Percentiles rank a stretch among this genome's conserved stretches.
Evolutionary conservation across 1,139 yeast species (phyloP).

Genomic region (Nakaseomyces kungkrabaensis): DNA sequence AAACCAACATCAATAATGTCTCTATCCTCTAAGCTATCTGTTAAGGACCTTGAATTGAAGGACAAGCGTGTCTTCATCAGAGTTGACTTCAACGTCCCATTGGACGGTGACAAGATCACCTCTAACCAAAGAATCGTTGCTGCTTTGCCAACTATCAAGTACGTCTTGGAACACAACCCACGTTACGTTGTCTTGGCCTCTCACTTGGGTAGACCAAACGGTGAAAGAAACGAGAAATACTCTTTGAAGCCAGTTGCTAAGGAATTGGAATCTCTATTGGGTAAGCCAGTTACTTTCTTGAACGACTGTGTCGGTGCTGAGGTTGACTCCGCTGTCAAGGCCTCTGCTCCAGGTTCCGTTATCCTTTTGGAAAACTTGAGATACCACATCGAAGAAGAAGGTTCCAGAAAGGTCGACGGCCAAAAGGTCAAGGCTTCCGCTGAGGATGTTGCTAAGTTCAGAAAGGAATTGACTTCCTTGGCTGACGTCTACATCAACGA

Average conservation of each 20-base stretch:
- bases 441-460: constrained; percentile 74
- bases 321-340: constrained; percentile 66
- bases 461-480: constrained; percentile 73
- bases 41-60: constrained; percentile 74
- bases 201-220: constrained; percentile 97
- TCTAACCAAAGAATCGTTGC: constrained; percentile 98
- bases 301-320: constrained; percentile 81
- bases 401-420: constrained; percentile 83
- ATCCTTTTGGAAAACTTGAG: constrained; percentile 90
- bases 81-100: constrained; percentile 95
- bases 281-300: constrained; percentile 64
- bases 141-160: constrained; percentile 92
- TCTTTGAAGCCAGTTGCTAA: constrained; percentile 86
- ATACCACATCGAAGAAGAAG: constrained; percentile 95
- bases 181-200: constrained; percentile 86
- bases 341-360: constrained; percentile 52
- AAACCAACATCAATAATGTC: constrained; percentile 45
- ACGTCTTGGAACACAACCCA: constrained; percentile 82
- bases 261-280: constrained; percentile 69
- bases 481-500: constrained; percentile 96
- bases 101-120: constrained; percentile 91
- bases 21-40: constrained; percentile 81
- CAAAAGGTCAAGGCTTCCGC: constrained; percentile 81
- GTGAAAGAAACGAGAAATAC: constrained; percentile 71
- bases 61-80: constrained; percentile 93